phyloP scores from a whole-genome alignment of 768 basidiomycete genomes.

The Sarcodon aspratus region DNA sequence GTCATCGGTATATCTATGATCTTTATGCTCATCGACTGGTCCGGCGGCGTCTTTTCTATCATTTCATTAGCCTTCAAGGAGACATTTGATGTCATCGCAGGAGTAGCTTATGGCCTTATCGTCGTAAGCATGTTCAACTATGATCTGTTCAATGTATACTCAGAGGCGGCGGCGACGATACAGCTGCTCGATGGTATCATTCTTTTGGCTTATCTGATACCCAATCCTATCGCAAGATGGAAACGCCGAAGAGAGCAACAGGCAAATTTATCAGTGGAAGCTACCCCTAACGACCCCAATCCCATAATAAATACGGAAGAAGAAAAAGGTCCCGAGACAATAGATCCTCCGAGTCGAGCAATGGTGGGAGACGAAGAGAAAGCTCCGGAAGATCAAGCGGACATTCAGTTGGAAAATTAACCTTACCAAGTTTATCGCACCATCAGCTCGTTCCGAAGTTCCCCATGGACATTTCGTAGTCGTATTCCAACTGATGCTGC shows the following conservation, averaged over 20 bases:
- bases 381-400: too few relatives aligned
- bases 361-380: too few relatives aligned
- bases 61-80: constrained; percentile 58
- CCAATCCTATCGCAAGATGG: constrained; percentile 47
- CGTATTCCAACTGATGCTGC: too few relatives aligned
- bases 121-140: constrained; percentile 11
- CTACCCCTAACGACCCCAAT: too few relatives aligned
- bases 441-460: too few relatives aligned
- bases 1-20: constrained; percentile 58
- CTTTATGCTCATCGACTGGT: constrained; percentile 61
- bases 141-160: not conserved
- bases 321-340: too few relatives aligned
- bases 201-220: constrained; percentile 45
- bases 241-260: constrained; percentile 12
- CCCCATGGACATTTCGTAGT: too few relatives aligned
- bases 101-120: constrained; percentile 52
- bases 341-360: too few relatives aligned
- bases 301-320: too few relatives aligned
- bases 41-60: constrained; percentile 60
- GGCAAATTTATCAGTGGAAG: too few relatives aligned
- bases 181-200: constrained; percentile 55
- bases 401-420: too few relatives aligned
- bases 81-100: constrained; percentile 52
- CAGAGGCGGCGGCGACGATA: not conserved
- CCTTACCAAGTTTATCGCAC: too few relatives aligned